Base-by-base conservation (phyloP, 2,329 filamentous ascomycete species). In the Laburnicola sp. region DNA sequence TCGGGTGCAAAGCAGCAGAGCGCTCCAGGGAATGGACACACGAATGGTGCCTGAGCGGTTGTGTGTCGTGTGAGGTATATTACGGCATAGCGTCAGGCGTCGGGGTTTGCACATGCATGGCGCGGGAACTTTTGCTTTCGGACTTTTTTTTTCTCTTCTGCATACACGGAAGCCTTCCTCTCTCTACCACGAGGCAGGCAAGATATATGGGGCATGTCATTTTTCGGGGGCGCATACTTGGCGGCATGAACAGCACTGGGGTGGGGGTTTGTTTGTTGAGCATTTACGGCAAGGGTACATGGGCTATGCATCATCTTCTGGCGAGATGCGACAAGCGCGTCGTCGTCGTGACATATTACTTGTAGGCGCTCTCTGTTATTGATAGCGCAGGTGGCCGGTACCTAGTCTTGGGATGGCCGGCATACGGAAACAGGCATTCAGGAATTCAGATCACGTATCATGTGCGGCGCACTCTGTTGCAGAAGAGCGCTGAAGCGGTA, bases 31-130 rank as follows among this genome's bases (percentile, higher is more conserved):
- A 54, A 57, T 34, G 47, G 43, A n/a, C 36, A 46, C 23, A 34
- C 56, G n/a, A 65, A 62, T 35, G 62, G 57, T 42, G 50, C 56
- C 23, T 65, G 50, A 42, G 10, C 22, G 30, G 36, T 16, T 27
- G 11, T 41, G 37, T 35, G 25, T 7, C 10, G 38, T 11, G 26
- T 11, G 11, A 28, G 25, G 11, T 40, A 44, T 10, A 16, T 35
- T 23, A 26, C 48, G 43, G 43, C 43, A 45, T 45, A 45, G 43
- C 43, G 43, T 37, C 16, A 45, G 43, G 43, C 34, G 43, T 45
- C 31, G n/a, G 34, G 25, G 21, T 22, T 38, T 37, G 25, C 6
- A 28, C 43, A 45, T 38, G 35, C 25, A 36, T 45, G 32, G 32
- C 26, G 34, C 34, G 10, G 25, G 25, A 22, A 8, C 5, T 45